Conservation (phyloP, 2,329 filamentous ascomycete genomes). For the Cercospora sojina region DNA sequence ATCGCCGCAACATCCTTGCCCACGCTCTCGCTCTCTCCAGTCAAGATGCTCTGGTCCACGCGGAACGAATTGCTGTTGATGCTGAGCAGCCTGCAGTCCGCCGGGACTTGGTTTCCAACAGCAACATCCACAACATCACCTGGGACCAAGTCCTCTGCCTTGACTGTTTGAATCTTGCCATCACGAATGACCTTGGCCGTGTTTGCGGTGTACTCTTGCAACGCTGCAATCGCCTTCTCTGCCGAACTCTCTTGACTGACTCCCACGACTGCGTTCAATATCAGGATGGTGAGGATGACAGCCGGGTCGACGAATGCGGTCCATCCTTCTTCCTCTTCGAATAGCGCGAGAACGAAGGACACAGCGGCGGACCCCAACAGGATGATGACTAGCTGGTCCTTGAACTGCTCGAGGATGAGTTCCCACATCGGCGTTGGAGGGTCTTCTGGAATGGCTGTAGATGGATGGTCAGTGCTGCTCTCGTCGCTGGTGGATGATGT, state of each 20-base stretch:
- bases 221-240: slow-evolving; percentile 94
- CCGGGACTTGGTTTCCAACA: slow-evolving; percentile 89
- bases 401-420: slow-evolving; percentile 96
- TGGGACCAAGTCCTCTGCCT: slow-evolving; percentile 95
- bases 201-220: slow-evolving; percentile 99
- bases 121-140: slow-evolving; percentile 86
- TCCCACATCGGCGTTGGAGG: slow-evolving; percentile 95
- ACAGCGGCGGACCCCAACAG: slow-evolving; percentile 88
- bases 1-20: slow-evolving; percentile 73
- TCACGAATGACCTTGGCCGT: slow-evolving; percentile 91
- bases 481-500: not conserved
- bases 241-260: slow-evolving; percentile 98
- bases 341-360: slow-evolving; percentile 87
- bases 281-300: slow-evolving; percentile 94
- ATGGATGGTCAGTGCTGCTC: slow-evolving; percentile 19
- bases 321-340: slow-evolving; percentile 92
- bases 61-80: slow-evolving; percentile 98
- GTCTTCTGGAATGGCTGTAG: slow-evolving; percentile 73
- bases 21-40: slow-evolving; percentile 96
- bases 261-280: slow-evolving; percentile 94
- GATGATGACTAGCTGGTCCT: slow-evolving; percentile 96
- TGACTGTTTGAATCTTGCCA: slow-evolving; percentile 76
- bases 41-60: slow-evolving; percentile 94
- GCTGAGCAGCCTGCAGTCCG: slow-evolving; percentile 84
- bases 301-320: slow-evolving; percentile 94